A percentile compares a stretch with the other conserved stretches of the same genome.
Conservation (phyloP, 2,329 filamentous ascomycete genomes). For the Xylariaceae sp. region DNA sequence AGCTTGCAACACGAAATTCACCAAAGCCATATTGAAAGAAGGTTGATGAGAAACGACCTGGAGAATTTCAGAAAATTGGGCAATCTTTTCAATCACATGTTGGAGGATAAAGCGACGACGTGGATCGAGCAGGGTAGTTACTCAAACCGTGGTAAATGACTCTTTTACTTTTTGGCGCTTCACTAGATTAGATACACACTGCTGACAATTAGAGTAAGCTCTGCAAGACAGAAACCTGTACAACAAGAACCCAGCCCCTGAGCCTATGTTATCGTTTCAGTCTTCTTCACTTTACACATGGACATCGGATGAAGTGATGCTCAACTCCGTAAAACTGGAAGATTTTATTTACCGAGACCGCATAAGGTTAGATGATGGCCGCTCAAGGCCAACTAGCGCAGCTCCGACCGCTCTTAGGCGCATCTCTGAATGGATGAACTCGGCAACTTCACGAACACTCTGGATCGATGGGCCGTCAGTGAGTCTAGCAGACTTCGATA, state of each 20-base stretch:
- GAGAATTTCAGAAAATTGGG: slow-evolving; percentile 5
- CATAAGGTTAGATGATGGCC: slow-evolving; percentile 6
- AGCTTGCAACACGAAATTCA: slow-evolving; percentile 4
- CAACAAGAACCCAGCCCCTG: too few species aligned
- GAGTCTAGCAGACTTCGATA: slow-evolving; percentile 4
- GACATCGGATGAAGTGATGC: slow-evolving; percentile 8
- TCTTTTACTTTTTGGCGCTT: not conserved
- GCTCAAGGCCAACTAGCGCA: not conserved
- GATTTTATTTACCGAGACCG: slow-evolving; percentile 14
- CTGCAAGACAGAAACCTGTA: too few species aligned
- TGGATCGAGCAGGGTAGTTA: slow-evolving; percentile 5
- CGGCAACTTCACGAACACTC: not conserved
- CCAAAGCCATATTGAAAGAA: slow-evolving; percentile 6
- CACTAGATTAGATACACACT: not conserved
- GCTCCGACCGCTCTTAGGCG: not conserved
- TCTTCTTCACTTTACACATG: too few species aligned
- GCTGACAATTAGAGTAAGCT: too few species aligned
- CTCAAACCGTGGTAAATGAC: not conserved
- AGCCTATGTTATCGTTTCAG: too few species aligned
- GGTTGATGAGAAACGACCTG: slow-evolving; percentile 3
- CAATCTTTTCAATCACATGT: not conserved
- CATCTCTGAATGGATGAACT: slow-evolving; percentile 14
- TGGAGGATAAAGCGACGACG: slow-evolving; percentile 3
- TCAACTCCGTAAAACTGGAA: slow-evolving; percentile 10
- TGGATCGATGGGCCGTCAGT: slow-evolving; percentile 14